phyloP scores from a whole-genome alignment of 768 basidiomycete genomes.

The Crassisporium funariophilum region DNA sequence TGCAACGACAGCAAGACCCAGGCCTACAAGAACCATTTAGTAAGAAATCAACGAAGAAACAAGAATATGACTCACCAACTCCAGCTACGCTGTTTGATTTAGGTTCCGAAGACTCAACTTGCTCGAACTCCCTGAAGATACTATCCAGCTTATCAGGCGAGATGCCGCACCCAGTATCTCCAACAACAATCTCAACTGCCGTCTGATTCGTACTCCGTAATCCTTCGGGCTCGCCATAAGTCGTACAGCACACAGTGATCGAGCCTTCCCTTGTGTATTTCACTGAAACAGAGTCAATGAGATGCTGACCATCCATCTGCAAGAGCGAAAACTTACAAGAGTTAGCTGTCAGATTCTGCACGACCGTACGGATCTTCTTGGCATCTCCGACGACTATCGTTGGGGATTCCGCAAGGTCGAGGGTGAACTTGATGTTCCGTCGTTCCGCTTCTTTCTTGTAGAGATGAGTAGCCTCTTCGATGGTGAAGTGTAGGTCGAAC shows the following conservation, averaged over 20 bases:
- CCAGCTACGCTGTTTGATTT: conserved; percentile 40
- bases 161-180: conserved; percentile 78
- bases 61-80: conserved; percentile 42
- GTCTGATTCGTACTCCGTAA: conserved; percentile 45
- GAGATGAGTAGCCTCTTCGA: conserved; percentile 61
- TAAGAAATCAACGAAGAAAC: background rate
- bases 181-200: conserved; percentile 69
- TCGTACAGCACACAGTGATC: conserved; percentile 60
- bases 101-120: conserved; percentile 59
- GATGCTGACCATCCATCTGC: background rate
- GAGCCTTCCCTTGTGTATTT: conserved; percentile 69
- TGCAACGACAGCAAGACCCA: conserved; percentile 81
- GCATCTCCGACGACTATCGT: conserved; percentile 69
- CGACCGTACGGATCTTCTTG: conserved; percentile 73
- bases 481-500: conserved; percentile 62
- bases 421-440: conserved; percentile 56
- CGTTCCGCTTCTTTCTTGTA: conserved; percentile 70
- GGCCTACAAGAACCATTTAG: conserved; percentile 46
- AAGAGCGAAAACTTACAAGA: conserved; percentile 46
- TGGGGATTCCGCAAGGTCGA: conserved; percentile 58
- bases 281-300: conserved; percentile 39
- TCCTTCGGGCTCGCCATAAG: conserved; percentile 52
- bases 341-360: conserved; percentile 79
- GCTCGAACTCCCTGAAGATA: conserved; percentile 81
- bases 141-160: conserved; percentile 63